Evolutionary conservation across 257 asterid genomes (phyloP).

Genomic region (Rauvolfia tetraphylla): DNA sequence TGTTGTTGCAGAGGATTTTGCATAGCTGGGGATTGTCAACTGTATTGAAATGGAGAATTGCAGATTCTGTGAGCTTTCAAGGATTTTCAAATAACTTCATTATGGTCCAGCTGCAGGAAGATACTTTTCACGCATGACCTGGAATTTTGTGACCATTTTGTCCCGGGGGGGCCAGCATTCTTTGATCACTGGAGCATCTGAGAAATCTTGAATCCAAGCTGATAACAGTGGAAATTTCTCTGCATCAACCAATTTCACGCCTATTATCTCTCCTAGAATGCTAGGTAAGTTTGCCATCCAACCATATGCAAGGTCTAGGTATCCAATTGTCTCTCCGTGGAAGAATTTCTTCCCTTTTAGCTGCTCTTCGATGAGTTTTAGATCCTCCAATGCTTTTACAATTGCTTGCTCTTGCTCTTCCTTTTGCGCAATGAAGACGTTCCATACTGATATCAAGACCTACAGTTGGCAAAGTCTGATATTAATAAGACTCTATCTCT

Average conservation of each 20-base stretch:
- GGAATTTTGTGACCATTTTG: constrained; percentile 46
- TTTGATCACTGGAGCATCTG: constrained; percentile 42
- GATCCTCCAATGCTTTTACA: constrained; percentile 27
- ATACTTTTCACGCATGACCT: constrained; percentile 30
- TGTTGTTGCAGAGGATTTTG: neutral
- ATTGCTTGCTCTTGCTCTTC: constrained; percentile 41
- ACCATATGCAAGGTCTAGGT: constrained; percentile 56
- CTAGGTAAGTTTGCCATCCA: constrained; percentile 44
- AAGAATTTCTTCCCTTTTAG: constrained; percentile 52
- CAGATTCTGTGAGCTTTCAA: neutral
- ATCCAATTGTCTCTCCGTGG: constrained; percentile 59
- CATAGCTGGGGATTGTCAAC: neutral
- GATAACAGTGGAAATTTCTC: constrained; percentile 42
- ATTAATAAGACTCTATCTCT: neutral
- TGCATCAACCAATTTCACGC: no score
- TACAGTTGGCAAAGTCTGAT: constrained; percentile 21
- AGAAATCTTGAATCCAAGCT: constrained; percentile 47
- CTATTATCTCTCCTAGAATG: constrained; percentile 43
- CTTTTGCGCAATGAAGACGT: constrained; percentile 30
- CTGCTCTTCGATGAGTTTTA: constrained; percentile 43
- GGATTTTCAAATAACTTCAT: constrained; percentile 17
- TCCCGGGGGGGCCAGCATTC: constrained; percentile 61
- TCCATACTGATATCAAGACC: constrained; percentile 43
- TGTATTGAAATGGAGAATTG: neutral
- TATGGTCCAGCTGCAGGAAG: constrained; percentile 27